A percentile compares a stretch with the other conserved stretches of the same genome.
Evolutionary conservation across 2,329 filamentous ascomycete genomes (phyloP).

Genomic region (Neospermospora avenae): DNA sequence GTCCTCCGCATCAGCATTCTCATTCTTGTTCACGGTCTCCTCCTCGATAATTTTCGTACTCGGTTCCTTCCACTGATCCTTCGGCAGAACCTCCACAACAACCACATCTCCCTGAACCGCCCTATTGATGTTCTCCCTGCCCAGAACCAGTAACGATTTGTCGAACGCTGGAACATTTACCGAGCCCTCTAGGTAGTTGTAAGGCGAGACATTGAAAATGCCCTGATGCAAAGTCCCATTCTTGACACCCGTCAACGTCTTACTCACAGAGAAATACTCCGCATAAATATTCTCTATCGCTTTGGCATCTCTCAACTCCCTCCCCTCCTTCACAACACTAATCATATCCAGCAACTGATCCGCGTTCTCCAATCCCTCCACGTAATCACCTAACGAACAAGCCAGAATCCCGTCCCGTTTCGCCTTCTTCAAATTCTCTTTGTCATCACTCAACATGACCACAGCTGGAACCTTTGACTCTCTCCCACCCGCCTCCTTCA

Average conservation of each 20-base stretch:
- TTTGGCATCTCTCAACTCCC: constrained; percentile 61
- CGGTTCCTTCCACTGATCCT: constrained; percentile 95
- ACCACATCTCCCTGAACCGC: constrained; percentile 89
- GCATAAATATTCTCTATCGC: constrained; percentile 71
- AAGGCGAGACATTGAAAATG: constrained; percentile 91
- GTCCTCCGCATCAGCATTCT: constrained; percentile 84
- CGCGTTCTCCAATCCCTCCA: constrained; percentile 77
- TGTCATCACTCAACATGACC: constrained; percentile 93
- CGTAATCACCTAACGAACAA: constrained; percentile 70
- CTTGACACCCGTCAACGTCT: constrained; percentile 91
- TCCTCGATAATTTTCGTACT: constrained; percentile 96
- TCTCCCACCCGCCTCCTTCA: constrained; percentile 49
- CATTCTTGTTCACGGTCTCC: constrained; percentile 84
- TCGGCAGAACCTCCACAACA: constrained; percentile 87
- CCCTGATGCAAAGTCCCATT: constrained; percentile 88
- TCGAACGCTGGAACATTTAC: constrained; percentile 89
- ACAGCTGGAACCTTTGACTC: constrained; percentile 65
- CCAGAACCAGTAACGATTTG: constrained; percentile 81
- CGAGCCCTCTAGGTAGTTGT: constrained; percentile 95
- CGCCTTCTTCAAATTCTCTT: constrained; percentile 80
- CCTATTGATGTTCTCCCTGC: constrained; percentile 93
- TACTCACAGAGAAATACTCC: constrained; percentile 85
- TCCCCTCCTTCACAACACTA: constrained; percentile 69
- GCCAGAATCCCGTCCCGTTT: constrained; percentile 71
- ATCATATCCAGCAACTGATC: constrained; percentile 92